Evolutionary conservation across 108 stramenopile genomes (phyloP), one percentile per base, ranked within the genome.

Genomic region (Stephanodiscus minutulus): DNA sequence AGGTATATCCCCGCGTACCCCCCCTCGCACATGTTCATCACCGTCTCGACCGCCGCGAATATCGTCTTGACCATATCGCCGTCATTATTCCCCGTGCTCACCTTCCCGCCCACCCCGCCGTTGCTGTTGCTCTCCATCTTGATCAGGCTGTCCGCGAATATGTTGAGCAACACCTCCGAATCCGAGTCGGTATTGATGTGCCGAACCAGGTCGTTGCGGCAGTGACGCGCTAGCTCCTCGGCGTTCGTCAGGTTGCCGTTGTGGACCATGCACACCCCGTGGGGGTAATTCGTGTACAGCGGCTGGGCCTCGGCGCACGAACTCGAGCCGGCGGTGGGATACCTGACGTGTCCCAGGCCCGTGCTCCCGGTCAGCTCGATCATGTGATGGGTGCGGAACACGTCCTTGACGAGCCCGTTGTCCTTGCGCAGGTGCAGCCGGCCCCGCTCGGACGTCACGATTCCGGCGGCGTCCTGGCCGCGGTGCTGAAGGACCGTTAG

Each of bases 391-490:
- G 89, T 86, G 57, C 92, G 96, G 72, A 99, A 99, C 24, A 99
- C 97, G 60, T 99, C 98, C 61, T 93, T 83, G 52, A 98, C 98
- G 61, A 97, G 81, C 25, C 99, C 99, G 66, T 96, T 97, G 79
- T 97, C 98, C 82, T 98, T 98, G 52, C 92, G 90, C 24, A 98
- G 80, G 76, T 97, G 93, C 48, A 98, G 84, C 46, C 94, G 88
- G 8, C 81, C 73, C 28, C 81, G 82, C 74, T 96, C 90, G 9
- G 92, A 85, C 35, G 96, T 97, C 21, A 91, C 97, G 54, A 97
- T 97, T 18, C 99, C 99, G 25, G 99, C 99, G n/a, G 98, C 97
- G 77, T 99, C 99, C 80, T 99, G 99, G 13, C 99, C 99, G 24
- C 99, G 96, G 82, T 99, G 99, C 71, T 99, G 98, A 65, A 99